phyloP scores from a whole-genome alignment of 1,284 basidiomycete species.

The Pseudozyma flocculosa region DNA sequence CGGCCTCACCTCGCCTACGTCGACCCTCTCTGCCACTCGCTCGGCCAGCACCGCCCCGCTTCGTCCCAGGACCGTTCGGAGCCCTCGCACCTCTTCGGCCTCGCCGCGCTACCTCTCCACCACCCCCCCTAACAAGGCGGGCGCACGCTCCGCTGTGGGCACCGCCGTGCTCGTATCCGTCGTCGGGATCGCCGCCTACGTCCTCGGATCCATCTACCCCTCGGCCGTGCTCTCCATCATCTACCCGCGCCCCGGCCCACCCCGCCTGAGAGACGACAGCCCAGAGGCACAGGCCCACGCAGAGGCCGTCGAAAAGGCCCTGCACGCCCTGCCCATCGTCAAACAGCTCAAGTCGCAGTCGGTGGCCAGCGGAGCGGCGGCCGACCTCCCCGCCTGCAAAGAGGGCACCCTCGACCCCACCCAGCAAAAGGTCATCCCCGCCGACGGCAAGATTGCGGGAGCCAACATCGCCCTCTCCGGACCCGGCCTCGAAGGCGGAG shows the following conservation, averaged over 20 bases:
- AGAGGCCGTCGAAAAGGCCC: conserved; percentile 67
- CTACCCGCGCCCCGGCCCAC: conserved; percentile 71
- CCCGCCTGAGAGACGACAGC: conserved; percentile 67
- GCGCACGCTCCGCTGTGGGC: not conserved
- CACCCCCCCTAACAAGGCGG: not conserved
- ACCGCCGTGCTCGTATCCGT: conserved; percentile 28
- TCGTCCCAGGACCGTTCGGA: too few species aligned
- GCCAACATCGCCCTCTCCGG: conserved; percentile 16
- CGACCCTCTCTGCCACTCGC: too few species aligned
- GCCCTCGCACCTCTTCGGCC: too few species aligned
- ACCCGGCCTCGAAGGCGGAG: conserved; percentile 21
- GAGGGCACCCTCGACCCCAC: conserved; percentile 18
- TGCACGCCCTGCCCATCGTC: conserved; percentile 67
- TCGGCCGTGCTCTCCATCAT: conserved; percentile 67
- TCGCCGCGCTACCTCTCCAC: conserved; percentile 1
- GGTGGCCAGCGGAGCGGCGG: conserved; percentile 18
- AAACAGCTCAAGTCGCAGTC: conserved; percentile 45
- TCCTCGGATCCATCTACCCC: conserved; percentile 68
- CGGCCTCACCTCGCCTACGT: too few species aligned
- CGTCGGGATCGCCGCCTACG: conserved; percentile 59
- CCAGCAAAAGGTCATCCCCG: conserved; percentile 20
- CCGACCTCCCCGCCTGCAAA: conserved; percentile 17
- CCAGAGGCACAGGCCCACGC: conserved; percentile 68
- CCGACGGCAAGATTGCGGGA: conserved; percentile 12
- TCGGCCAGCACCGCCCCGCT: too few species aligned